Evolutionary conservation across 768 basidiomycete species (phyloP), one percentile per base, ranked within the genome.

Genomic region (Mycena rosella): DNA sequence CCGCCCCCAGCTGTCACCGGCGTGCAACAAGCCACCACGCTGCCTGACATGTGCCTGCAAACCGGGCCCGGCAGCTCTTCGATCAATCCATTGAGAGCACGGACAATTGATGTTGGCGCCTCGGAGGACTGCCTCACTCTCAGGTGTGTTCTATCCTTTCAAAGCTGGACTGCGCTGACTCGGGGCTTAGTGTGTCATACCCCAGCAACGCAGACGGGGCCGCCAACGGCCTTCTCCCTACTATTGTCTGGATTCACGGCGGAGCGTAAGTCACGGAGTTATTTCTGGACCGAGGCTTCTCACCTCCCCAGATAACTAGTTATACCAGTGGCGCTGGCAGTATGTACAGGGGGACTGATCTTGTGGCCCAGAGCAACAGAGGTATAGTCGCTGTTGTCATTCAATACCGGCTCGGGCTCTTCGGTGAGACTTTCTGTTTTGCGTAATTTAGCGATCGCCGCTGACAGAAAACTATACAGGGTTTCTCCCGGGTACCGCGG

Each of bases 351-450:
- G 82, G 82, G 24, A 74, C 78, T 32, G 80, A 82, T 62, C 69
- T 85, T n/a, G 71, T 84, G 15, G 66, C 73, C 2, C 77, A 78
- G 64, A 75, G 81, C 40, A 75, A 74, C 17, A 76, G 78, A 24
- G 75, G 75, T 9, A 76, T 81, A 2, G 74, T 84, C 0, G 77
- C 77, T 13, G 82, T 85, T 18, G 63, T 10, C n/a, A n/a, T n/a
- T n/a, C n/a, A n/a, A n/a, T n/a, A n/a, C n/a, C n/a, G n/a, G n/a
- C n/a, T n/a, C n/a, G 84, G 84, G 2, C 58, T 83, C 2, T 83
- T 82, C 24, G 65, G 57, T 48, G 27, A 47, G 32, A n/a, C n/a
- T n/a, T n/a, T n/a, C n/a, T n/a, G n/a, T n/a, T n/a, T n/a, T n/a
- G n/a, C n/a, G n/a, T n/a, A n/a, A n/a, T n/a, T n/a, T n/a, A n/a